Evolutionary conservation across 1,284 basidiomycete species (phyloP).

Genomic region (Puccinia sorghi): DNA sequence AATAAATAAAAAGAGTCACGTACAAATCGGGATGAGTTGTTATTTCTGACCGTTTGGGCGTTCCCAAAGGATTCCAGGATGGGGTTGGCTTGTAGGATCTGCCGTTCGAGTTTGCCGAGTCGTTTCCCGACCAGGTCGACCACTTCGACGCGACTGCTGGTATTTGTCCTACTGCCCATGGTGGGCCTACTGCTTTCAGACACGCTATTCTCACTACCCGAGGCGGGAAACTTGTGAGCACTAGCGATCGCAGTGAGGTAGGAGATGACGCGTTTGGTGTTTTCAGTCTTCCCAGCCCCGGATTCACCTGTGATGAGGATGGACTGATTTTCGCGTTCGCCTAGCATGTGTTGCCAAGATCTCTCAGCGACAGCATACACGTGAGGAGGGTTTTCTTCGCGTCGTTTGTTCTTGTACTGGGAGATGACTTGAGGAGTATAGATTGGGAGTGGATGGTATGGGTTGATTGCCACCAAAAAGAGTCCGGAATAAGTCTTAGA

Average conservation of each 20-base stretch:
- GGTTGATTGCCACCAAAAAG: constrained; percentile 97
- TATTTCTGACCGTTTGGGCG: constrained; percentile 96
- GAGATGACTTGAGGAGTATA: constrained; percentile 75
- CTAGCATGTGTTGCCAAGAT: constrained; percentile 98
- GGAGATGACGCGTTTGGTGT: constrained; percentile 99
- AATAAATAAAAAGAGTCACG: constrained; percentile 40
- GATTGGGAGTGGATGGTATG: constrained; percentile 87
- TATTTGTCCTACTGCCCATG: constrained; percentile 58
- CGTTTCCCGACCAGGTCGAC: constrained; percentile 51
- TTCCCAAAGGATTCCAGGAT: constrained; percentile 98
- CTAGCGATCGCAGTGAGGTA: constrained; percentile 97
- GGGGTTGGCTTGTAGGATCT: constrained; percentile 97
- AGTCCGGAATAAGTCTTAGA: constrained; percentile 86
- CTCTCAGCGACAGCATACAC: constrained; percentile 96
- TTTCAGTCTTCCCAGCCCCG: constrained; percentile 98
- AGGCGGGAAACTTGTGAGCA: constrained; percentile 67
- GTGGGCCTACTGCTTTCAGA: constrained; percentile 58
- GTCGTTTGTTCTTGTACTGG: constrained; percentile 85
- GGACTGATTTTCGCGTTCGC: constrained; percentile 94
- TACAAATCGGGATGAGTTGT: constrained; percentile 93
- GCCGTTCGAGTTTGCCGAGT: constrained; percentile 86
- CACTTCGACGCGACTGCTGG: constrained; percentile 66
- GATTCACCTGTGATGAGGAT: constrained; percentile 99
- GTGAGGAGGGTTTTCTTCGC: constrained; percentile 95
- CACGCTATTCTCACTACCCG: constrained; percentile 53